Conservation (phyloP, 2,329 filamentous ascomycete genomes). For the Diaporthe longicolla region DNA sequence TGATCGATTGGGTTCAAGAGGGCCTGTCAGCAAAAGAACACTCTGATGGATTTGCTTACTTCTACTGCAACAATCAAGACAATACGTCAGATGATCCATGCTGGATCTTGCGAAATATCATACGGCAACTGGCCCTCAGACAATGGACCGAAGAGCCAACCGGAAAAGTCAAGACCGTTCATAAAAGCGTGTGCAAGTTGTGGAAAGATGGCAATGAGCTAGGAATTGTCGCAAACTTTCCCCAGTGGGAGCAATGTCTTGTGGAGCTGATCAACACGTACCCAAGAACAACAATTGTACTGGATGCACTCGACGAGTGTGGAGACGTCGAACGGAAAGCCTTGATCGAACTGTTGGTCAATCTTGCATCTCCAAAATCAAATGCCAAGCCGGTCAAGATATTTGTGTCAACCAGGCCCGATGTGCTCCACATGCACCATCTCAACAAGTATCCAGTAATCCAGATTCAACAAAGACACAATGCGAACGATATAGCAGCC, state of each 20-base stretch:
- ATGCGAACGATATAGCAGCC: not conserved
- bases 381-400: not conserved
- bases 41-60: not conserved
- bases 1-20: not conserved
- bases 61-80: slow-evolving; percentile 17
- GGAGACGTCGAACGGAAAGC: not conserved
- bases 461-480: not conserved
- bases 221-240: not conserved
- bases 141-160: not conserved
- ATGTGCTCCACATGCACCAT: not conserved
- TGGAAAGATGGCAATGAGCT: not conserved
- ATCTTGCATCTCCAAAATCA: not conserved
- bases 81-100: not conserved
- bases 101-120: not conserved
- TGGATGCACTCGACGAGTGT: not conserved
- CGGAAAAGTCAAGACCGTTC: not conserved
- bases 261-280: not conserved
- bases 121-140: not conserved
- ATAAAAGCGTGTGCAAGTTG: not conserved
- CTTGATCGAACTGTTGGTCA: not conserved
- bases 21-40: not conserved
- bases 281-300: not conserved
- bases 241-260: not conserved
- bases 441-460: not conserved
- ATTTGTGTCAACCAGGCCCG: not conserved